A percentile compares a stretch with the other conserved stretches of the same genome.
phyloP scores from a whole-genome alignment of 116 monocot genomes.

The Dioscorea cayenensis region DNA sequence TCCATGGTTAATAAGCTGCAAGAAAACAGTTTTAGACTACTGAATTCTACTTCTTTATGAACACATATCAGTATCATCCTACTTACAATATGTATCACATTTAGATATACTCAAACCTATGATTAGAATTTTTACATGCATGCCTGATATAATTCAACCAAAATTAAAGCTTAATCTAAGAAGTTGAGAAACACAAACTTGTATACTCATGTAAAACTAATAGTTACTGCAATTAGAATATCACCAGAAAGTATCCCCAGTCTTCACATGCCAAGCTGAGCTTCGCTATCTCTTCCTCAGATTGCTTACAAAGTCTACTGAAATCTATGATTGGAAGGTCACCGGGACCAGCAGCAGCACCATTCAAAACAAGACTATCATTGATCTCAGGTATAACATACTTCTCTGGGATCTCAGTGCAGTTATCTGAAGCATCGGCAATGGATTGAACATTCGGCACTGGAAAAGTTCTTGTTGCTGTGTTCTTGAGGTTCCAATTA shows the following conservation, averaged over 20 bases:
- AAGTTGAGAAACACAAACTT: not conserved
- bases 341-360: not conserved
- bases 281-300: not conserved
- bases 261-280: constrained; percentile 16
- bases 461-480: constrained; percentile 10
- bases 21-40: too few relatives aligned
- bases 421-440: constrained; percentile 2
- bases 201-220: not conserved
- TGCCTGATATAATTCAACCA: too few relatives aligned
- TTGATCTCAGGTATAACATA: constrained; percentile 27
- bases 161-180: too few relatives aligned
- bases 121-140: too few relatives aligned
- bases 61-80: too few relatives aligned
- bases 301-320: not conserved
- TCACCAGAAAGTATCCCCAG: constrained; percentile 28
- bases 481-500: too few relatives aligned
- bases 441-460: constrained; percentile 28
- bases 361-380: not conserved
- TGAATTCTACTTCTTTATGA: too few relatives aligned
- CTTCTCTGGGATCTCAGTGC: constrained; percentile 14
- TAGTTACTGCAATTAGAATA: not conserved
- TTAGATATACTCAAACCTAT: too few relatives aligned
- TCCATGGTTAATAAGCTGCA: constrained; percentile 26
- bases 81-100: not conserved
- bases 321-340: not conserved